phyloP scores from a whole-genome alignment of 495 filamentous ascomycete species.

The Letharia lupina region DNA sequence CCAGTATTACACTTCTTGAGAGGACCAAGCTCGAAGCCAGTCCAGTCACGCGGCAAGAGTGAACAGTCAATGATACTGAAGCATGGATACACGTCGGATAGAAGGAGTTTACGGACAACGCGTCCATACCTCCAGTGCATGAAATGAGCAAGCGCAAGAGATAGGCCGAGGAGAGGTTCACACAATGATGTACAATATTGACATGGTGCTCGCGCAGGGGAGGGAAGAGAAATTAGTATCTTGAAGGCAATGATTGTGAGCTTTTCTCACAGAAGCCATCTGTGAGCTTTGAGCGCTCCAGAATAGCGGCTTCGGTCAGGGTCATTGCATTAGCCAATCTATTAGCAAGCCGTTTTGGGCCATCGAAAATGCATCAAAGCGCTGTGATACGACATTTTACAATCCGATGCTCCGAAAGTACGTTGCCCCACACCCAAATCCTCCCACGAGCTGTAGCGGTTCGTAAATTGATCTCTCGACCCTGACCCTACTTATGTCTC shows the following conservation, averaged over 20 bases:
- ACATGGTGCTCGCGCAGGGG: not conserved
- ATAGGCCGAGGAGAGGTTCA: not conserved
- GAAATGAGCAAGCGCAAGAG: not conserved
- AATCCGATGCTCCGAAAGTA: not conserved
- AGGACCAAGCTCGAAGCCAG: not conserved
- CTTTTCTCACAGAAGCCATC: conserved; percentile 6
- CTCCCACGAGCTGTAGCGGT: not conserved
- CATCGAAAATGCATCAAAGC: conserved; percentile 9
- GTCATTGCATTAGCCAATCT: not conserved
- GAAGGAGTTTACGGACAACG: not conserved
- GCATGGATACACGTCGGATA: not conserved
- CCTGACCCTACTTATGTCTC: conserved; percentile 2
- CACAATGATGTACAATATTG: not conserved
- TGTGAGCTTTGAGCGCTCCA: not conserved
- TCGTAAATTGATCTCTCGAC: conserved; percentile 3
- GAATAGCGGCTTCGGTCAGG: not conserved
- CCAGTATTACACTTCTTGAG: not conserved
- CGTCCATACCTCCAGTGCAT: conserved; percentile 1
- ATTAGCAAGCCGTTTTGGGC: not conserved
- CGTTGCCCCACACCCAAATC: not conserved
- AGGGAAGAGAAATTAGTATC: not conserved
- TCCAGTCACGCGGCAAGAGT: not conserved
- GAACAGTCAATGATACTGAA: not conserved
- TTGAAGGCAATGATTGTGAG: not conserved
- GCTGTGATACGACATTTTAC: conserved; percentile 3